Evolutionary conservation across 2,329 filamentous ascomycete species (phyloP).

Genomic region (Aspergillus fumigatus): DNA sequence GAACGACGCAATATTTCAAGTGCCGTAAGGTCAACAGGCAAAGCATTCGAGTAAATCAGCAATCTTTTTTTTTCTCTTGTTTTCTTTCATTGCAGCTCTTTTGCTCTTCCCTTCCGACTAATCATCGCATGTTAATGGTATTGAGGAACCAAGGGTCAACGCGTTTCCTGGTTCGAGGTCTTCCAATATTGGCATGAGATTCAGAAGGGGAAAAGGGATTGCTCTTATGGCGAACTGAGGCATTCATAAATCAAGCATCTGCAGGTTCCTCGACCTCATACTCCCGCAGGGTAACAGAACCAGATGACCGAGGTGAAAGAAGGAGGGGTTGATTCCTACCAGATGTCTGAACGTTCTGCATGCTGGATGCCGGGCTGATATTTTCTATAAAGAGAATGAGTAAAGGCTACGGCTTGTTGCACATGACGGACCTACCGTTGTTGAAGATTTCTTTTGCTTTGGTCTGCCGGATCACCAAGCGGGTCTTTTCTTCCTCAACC

Average conservation of each 20-base stretch:
- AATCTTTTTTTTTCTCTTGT: background rate
- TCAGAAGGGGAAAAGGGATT: background rate
- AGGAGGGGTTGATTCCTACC: conserved; percentile 34
- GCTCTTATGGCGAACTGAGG: background rate
- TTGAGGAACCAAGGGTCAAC: background rate
- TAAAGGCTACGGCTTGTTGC: conserved; percentile 9
- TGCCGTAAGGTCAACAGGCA: background rate
- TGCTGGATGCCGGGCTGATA: conserved; percentile 9
- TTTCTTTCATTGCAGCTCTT: background rate
- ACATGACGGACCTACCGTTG: conserved; percentile 22
- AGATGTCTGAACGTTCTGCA: conserved; percentile 22
- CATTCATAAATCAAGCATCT: conserved; percentile 1
- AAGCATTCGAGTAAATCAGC: background rate
- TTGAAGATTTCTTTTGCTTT: conserved; percentile 36
- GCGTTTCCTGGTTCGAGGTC: background rate
- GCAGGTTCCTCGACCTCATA: conserved; percentile 38
- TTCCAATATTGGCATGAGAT: background rate
- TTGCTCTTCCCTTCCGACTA: background rate
- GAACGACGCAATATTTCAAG: background rate
- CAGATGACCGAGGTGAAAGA: conserved; percentile 19
- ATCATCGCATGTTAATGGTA: background rate
- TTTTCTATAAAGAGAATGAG: background rate
- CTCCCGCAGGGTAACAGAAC: conserved; percentile 26
- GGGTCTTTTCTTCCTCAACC: conserved; percentile 51
- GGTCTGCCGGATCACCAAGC: conserved; percentile 32